Percentiles rank a stretch among this genome's conserved stretches.
These are phyloP conservation scores for Cruciata laevipes DNA, from an alignment of 257 asterid genomes.

Conservation along the genomic window DNA sequence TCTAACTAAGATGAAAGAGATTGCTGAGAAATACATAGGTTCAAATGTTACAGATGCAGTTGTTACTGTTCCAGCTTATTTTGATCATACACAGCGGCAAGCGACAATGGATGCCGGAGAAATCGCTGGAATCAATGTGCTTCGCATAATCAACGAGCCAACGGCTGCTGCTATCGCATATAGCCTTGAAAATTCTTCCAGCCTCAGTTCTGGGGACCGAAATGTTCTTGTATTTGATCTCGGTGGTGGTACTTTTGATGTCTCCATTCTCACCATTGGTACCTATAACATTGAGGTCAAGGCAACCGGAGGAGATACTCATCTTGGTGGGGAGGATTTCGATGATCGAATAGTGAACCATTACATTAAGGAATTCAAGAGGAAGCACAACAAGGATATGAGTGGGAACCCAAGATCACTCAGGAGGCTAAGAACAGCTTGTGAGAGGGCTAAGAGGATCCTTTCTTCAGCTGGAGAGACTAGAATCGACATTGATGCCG, in stretches of 20 bases:
- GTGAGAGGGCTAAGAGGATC: conserved; percentile 4
- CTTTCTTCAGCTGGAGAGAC: not conserved
- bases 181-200: not conserved
- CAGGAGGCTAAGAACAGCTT: conserved; percentile 2
- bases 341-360: conserved; percentile 4
- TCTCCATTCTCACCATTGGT: conserved; percentile 1
- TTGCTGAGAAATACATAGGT: not conserved
- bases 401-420: not conserved
- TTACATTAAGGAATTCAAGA: not conserved
- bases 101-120: not conserved
- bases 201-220: not conserved
- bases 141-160: not conserved
- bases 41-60: not conserved
- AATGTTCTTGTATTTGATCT: not conserved
- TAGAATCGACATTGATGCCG: not conserved
- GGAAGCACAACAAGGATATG: conserved; percentile 1
- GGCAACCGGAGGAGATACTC: conserved; percentile 1
- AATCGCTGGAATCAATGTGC: not conserved
- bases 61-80: not conserved
- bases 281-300: not conserved
- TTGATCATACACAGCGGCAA: not conserved
- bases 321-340: conserved; percentile 8
- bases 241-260: not conserved
- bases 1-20: not conserved
- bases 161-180: not conserved